Evolutionary conservation across 179 eudicot species (phyloP).

Genomic region (Silene vulgaris): DNA sequence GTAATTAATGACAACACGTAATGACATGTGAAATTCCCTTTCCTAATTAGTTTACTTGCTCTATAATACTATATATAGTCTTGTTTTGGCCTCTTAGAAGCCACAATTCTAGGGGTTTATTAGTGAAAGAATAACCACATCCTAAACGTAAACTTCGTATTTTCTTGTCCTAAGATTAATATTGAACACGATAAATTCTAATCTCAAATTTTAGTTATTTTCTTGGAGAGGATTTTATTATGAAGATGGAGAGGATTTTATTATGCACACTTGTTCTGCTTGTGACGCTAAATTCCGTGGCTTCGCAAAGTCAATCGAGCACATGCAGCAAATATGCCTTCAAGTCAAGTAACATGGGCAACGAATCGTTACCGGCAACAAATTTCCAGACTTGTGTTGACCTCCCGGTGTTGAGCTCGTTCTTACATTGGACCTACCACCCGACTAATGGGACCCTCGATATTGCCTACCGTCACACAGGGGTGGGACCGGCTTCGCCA

Average conservation of each 20-base stretch:
- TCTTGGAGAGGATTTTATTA: not conserved
- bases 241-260: not conserved
- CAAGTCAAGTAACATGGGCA: not conserved
- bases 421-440: conserved; percentile 59
- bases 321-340: conserved; percentile 22
- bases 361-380: not conserved
- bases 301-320: conserved; percentile 15
- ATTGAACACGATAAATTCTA: not conserved
- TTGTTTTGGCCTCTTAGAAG: not conserved
- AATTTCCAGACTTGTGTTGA: conserved; percentile 40
- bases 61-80: not conserved
- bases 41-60: not conserved
- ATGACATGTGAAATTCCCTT: not conserved
- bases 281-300: not conserved
- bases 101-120: not conserved
- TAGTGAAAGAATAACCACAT: not conserved
- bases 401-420: conserved; percentile 53
- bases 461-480: conserved; percentile 59
- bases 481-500: conserved; percentile 27
- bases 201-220: not conserved
- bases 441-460: conserved; percentile 32
- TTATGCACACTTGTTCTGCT: not conserved
- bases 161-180: not conserved
- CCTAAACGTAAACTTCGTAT: not conserved
- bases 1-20: too few relatives aligned